phyloP scores from a whole-genome alignment of 139 green algal genomes.

The Auxenochlorella protothecoides region DNA sequence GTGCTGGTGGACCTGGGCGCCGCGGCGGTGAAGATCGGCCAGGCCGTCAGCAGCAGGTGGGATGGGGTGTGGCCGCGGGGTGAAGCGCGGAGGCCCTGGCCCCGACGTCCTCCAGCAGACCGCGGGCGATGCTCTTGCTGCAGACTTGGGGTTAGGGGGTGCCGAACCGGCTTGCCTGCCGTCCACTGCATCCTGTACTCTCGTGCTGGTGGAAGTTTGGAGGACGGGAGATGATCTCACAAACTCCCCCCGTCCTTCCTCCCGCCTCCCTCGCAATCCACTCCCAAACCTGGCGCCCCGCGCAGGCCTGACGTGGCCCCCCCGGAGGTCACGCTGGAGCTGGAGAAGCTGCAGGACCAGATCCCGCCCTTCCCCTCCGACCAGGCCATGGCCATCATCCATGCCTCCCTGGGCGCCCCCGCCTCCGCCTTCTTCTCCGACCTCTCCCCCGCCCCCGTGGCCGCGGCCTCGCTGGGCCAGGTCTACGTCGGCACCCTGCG shows the following conservation, averaged over 20 bases:
- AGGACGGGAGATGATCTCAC: too few species aligned
- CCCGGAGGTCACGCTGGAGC: slow-evolving; percentile 60
- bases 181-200: not conserved
- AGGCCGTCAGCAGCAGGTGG: slow-evolving; percentile 26
- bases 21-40: slow-evolving; percentile 83
- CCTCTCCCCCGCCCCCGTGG: slow-evolving; percentile 54
- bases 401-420: slow-evolving; percentile 47
- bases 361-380: slow-evolving; percentile 66
- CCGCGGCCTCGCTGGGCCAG: slow-evolving; percentile 71
- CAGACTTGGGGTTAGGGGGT: not conserved
- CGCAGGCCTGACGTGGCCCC: slow-evolving; percentile 69
- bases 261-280: too few species aligned
- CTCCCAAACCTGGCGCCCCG: slow-evolving; percentile 25
- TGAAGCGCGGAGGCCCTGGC: too few species aligned
- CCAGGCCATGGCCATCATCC: slow-evolving; percentile 42
- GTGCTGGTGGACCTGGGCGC: slow-evolving; percentile 65
- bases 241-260: too few species aligned
- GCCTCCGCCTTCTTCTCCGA: slow-evolving; percentile 43
- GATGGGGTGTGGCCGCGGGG: too few species aligned
- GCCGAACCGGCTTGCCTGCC: not conserved
- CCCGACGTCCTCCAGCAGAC: too few species aligned
- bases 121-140: too few species aligned
- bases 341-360: slow-evolving; percentile 74
- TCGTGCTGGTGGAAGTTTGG: too few species aligned
- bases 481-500: slow-evolving; percentile 46